Conservation (phyloP, 1,284 basidiomycete species). For the Porphyrellus sp. region DNA sequence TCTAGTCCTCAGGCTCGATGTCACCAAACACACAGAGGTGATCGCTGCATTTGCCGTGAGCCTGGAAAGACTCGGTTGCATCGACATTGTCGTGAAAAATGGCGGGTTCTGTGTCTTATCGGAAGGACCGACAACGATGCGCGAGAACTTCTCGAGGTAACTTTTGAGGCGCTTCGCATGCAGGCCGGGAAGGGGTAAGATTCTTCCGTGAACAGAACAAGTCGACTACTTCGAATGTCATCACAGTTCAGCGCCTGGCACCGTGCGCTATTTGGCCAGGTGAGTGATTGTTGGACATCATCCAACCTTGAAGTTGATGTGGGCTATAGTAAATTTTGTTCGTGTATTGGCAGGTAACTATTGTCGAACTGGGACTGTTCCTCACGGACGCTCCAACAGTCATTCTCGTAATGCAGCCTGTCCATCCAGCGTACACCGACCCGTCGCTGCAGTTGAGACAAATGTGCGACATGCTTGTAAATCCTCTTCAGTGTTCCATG, state of each 20-base stretch:
- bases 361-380: slow-evolving; percentile 24
- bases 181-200: slow-evolving; percentile 29
- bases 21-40: slow-evolving; percentile 33
- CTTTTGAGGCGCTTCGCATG: slow-evolving; percentile 36
- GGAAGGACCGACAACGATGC: slow-evolving; percentile 24
- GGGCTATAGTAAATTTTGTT: slow-evolving; percentile 21
- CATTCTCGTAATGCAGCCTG: neutral
- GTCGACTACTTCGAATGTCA: slow-evolving; percentile 22
- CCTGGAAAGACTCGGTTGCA: slow-evolving; percentile 35
- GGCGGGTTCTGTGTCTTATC: slow-evolving; percentile 21
- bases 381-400: slow-evolving; percentile 10
- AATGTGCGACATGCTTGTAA: too few species aligned
- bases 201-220: slow-evolving; percentile 28
- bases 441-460: slow-evolving; percentile 5
- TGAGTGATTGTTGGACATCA: neutral
- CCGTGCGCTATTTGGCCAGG: slow-evolving; percentile 21
- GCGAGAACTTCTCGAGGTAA: slow-evolving; percentile 36
- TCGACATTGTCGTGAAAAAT: slow-evolving; percentile 46
- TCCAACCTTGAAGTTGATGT: neutral
- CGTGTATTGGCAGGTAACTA: slow-evolving; percentile 23
- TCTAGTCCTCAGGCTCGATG: slow-evolving; percentile 40
- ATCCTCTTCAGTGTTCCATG: neutral
- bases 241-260: slow-evolving; percentile 6
- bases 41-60: slow-evolving; percentile 33
- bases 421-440: slow-evolving; percentile 23